phyloP scores from a whole-genome alignment of 345 rosid genomes.

The Ricinus communis region DNA sequence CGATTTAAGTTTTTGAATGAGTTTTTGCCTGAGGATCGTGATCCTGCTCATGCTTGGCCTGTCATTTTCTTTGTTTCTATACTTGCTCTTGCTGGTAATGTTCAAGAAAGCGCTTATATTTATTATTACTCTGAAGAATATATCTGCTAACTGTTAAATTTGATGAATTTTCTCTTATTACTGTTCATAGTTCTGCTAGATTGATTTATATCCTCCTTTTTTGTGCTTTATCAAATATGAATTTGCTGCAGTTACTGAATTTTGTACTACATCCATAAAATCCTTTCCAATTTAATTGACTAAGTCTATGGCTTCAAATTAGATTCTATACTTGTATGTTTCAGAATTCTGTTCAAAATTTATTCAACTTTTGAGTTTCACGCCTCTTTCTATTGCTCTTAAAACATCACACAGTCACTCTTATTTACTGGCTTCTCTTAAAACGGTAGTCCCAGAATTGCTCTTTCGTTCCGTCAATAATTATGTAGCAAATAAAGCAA shows the following conservation, averaged over 20 bases:
- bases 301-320: neutral
- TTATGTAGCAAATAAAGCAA: neutral
- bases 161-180: no score
- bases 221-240: no score
- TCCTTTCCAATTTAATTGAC: no score
- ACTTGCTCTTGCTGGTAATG: conserved; percentile 74
- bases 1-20: conserved; percentile 77
- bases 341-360: neutral
- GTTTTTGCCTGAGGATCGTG: conserved; percentile 94
- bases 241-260: no score
- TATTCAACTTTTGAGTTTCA: neutral
- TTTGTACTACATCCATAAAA: neutral
- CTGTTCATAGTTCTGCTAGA: no score
- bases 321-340: neutral
- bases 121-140: no score
- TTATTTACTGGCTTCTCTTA: neutral
- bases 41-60: conserved; percentile 86
- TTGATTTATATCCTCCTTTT: no score
- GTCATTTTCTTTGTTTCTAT: conserved; percentile 64
- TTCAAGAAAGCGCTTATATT: no score
- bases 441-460: neutral
- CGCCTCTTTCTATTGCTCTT: neutral
- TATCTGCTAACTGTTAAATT: no score
- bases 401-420: neutral
- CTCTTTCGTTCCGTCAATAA: neutral